These are phyloP conservation scores for Heimioporus sp. DNA, from an alignment of 768 basidiomycete genomes.

Conservation along the genomic window DNA sequence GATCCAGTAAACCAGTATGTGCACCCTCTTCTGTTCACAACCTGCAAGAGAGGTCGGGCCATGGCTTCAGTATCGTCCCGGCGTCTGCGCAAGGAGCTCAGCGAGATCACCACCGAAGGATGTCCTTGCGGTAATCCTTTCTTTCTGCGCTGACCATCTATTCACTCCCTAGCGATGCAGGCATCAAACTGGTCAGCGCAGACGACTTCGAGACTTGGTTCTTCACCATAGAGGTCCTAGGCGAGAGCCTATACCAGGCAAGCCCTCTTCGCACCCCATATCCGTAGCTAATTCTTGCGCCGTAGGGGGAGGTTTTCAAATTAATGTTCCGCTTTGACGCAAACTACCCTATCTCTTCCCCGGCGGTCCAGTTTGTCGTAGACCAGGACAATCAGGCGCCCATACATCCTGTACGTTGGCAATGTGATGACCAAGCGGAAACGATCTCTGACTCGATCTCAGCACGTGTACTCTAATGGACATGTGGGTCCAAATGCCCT, in stretches of 20 bases:
- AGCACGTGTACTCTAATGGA: slow-evolving; percentile 89
- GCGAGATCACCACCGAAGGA: slow-evolving; percentile 62
- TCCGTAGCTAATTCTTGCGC: background rate
- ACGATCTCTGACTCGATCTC: slow-evolving; percentile 13
- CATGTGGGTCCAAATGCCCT: slow-evolving; percentile 49
- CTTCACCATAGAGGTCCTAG: slow-evolving; percentile 80
- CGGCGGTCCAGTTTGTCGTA: slow-evolving; percentile 83
- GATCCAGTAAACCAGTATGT: slow-evolving; percentile 8
- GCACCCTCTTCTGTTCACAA: slow-evolving; percentile 3
- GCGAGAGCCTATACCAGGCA: slow-evolving; percentile 78
- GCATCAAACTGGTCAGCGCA: slow-evolving; percentile 70
- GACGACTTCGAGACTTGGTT: slow-evolving; percentile 79
- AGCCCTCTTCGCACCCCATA: slow-evolving; percentile 4
- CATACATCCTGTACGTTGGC: slow-evolving; percentile 66
- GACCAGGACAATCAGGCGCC: slow-evolving; percentile 64
- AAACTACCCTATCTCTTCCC: slow-evolving; percentile 83
- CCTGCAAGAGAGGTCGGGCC: slow-evolving; percentile 17
- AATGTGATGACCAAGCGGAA: background rate
- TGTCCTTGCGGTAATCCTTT: slow-evolving; percentile 55
- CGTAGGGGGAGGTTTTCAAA: slow-evolving; percentile 73
- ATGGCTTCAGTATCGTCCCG: slow-evolving; percentile 66
- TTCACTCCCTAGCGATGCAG: slow-evolving; percentile 34
- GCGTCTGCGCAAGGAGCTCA: slow-evolving; percentile 69
- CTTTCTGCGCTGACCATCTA: background rate
- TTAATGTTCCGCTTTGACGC: slow-evolving; percentile 81